Evolutionary conservation across 2,329 filamentous ascomycete species (phyloP).

Genomic region (Aspergillus sp.): DNA sequence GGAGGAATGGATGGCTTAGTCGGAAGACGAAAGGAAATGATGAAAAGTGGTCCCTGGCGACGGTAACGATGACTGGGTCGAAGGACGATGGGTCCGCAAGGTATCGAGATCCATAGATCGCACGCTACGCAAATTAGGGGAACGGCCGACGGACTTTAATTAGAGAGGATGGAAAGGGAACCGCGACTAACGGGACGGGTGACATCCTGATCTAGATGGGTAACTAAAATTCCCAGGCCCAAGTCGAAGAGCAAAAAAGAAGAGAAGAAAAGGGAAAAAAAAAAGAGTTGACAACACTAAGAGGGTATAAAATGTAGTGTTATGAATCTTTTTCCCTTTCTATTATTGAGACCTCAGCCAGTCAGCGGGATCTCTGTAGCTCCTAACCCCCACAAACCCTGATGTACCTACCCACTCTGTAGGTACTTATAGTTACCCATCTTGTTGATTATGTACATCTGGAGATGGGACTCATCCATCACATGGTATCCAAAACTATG

Average conservation of each 20-base stretch:
- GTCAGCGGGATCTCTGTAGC: background rate
- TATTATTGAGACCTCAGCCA: background rate
- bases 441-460: background rate
- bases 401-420: background rate
- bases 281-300: background rate
- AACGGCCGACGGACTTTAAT: conserved; percentile 15
- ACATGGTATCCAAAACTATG: background rate
- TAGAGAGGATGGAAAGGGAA: conserved; percentile 3
- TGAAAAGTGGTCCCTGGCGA: conserved; percentile 7
- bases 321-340: too few species aligned
- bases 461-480: background rate
- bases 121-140: conserved; percentile 18
- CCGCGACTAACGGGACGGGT: conserved; percentile 4
- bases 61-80: background rate
- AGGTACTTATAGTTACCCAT: background rate
- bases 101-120: conserved; percentile 23
- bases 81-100: conserved; percentile 6
- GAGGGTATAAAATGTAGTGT: background rate
- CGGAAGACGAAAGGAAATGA: conserved; percentile 3
- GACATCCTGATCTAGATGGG: background rate
- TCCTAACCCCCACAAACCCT: background rate
- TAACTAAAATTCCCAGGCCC: conserved; percentile 8
- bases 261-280: background rate
- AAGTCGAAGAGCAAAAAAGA: conserved; percentile 3
- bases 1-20: background rate